Conservation (phyloP, 345 rosid genomes). For the Lumnitzera racemosa region DNA sequence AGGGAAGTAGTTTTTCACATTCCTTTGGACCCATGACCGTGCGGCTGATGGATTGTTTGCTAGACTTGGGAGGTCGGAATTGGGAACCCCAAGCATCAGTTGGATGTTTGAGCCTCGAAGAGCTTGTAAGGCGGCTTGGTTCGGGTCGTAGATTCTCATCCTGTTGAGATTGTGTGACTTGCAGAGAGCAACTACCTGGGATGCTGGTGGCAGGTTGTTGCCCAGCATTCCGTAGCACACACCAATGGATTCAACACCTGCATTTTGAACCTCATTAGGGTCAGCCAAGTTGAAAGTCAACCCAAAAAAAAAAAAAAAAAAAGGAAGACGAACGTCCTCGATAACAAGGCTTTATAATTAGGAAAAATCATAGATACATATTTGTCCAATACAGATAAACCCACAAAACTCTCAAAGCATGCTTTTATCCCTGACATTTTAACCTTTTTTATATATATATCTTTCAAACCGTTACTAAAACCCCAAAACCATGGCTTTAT, state of each 20-base stretch:
- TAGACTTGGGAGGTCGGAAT: conserved; percentile 25
- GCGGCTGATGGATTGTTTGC: conserved; percentile 22
- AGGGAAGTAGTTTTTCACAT: conserved; percentile 22
- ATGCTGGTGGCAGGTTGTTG: conserved; percentile 33
- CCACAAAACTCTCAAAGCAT: too few species aligned
- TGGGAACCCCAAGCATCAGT: conserved; percentile 36
- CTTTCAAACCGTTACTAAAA: too few species aligned
- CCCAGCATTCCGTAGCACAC: conserved; percentile 45
- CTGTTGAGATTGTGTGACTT: conserved; percentile 24
- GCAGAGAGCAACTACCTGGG: conserved; percentile 25
- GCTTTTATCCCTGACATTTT: too few species aligned
- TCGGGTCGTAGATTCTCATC: conserved; percentile 40
- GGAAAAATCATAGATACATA: too few species aligned
- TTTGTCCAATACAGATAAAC: too few species aligned
- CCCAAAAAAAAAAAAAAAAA: not conserved
- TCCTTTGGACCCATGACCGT: conserved; percentile 27
- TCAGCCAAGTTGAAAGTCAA: not conserved
- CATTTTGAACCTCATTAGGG: not conserved
- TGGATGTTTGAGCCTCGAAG: conserved; percentile 36
- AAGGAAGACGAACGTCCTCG: not conserved
- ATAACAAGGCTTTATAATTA: too few species aligned
- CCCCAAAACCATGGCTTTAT: too few species aligned
- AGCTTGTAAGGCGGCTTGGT: conserved; percentile 27
- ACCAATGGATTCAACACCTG: conserved; percentile 30
- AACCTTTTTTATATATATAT: too few species aligned